Evolutionary conservation across 1,284 basidiomycete genomes (phyloP).

Genomic region (Boletellus deceptivus): DNA sequence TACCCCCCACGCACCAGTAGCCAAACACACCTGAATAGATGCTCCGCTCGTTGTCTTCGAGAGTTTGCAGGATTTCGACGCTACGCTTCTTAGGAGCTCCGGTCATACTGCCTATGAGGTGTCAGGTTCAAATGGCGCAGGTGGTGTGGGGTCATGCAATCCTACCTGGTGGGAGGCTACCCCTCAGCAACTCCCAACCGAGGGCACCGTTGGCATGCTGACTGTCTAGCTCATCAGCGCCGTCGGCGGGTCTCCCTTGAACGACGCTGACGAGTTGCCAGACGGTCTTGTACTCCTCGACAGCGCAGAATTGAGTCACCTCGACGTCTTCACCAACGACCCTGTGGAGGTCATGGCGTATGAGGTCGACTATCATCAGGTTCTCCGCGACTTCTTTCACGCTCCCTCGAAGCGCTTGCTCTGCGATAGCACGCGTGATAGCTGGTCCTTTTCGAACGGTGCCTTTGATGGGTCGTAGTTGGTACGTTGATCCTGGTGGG

Average conservation of each 20-base stretch:
- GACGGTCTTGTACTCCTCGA: conserved; percentile 94
- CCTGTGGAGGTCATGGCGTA: conserved; percentile 86
- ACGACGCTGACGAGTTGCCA: conserved; percentile 98
- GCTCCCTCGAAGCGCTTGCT: conserved; percentile 67
- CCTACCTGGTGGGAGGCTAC: conserved; percentile 85
- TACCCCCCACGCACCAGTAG: conserved; percentile 88
- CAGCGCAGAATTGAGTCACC: conserved; percentile 83
- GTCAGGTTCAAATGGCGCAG: conserved; percentile 4
- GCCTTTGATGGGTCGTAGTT: conserved; percentile 96
- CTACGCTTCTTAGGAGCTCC: conserved; percentile 95
- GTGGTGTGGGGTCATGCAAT: conserved; percentile 5
- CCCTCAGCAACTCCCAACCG: conserved; percentile 76
- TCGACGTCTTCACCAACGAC: conserved; percentile 74
- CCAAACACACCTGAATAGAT: conserved; percentile 96
- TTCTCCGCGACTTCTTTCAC: conserved; percentile 96
- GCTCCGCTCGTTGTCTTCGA: conserved; percentile 73
- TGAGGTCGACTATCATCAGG: conserved; percentile 97
- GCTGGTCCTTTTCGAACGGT: conserved; percentile 71
- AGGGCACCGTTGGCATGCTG: conserved; percentile 42
- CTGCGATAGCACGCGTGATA: conserved; percentile 62
- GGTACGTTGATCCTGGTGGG: conserved; percentile 61
- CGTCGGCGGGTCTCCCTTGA: conserved; percentile 53
- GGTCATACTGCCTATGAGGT: conserved; percentile 86
- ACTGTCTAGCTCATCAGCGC: conserved; percentile 30
- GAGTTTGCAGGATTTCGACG: conserved; percentile 82